phyloP scores from a whole-genome alignment of 441 rosid species.

The Syzygium malaccense region DNA sequence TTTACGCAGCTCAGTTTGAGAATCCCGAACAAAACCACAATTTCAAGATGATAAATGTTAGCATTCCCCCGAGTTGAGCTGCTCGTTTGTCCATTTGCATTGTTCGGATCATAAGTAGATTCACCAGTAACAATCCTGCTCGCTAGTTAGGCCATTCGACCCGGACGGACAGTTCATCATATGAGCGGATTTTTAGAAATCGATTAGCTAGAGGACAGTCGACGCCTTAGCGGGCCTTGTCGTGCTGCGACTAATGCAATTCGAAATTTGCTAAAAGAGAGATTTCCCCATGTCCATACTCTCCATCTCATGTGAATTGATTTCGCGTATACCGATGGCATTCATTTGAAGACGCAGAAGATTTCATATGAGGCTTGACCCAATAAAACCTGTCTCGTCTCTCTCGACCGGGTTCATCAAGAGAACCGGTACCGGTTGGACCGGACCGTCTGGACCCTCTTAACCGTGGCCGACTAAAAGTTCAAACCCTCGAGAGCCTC shows the following conservation, averaged over 20 bases:
- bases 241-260: background rate
- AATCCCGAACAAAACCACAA: background rate
- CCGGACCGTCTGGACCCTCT: background rate
- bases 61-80: background rate
- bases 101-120: background rate
- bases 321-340: background rate
- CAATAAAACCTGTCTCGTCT: background rate
- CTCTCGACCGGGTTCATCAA: background rate
- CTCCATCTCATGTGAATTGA: background rate
- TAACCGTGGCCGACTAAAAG: background rate
- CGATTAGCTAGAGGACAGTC: background rate
- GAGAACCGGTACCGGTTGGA: background rate
- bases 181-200: background rate
- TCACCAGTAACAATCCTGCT: background rate
- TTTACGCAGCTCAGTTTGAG: background rate
- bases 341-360: background rate
- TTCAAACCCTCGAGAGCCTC: background rate
- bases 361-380: background rate
- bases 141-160: too few species aligned
- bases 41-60: background rate
- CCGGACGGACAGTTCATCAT: background rate
- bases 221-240: background rate
- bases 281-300: background rate
- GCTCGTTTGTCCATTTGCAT: background rate
- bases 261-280: rapidly evolving